Base-by-base conservation (phyloP, 805 yeast species). In the Candida vartiovaarae region DNA sequence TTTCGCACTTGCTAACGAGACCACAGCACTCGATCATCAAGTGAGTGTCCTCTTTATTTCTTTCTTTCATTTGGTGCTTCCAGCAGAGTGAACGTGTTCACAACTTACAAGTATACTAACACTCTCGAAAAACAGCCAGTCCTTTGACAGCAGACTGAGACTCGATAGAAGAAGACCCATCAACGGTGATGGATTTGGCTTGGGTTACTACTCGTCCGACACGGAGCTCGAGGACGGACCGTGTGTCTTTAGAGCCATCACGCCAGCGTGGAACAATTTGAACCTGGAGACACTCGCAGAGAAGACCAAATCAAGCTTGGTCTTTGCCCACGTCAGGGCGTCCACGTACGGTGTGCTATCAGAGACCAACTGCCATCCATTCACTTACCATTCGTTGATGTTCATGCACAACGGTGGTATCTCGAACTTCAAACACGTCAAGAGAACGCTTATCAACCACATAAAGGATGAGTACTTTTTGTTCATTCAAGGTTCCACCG, bases 321-420 rank as follows among this genome's bases (percentile, higher is more conserved):
- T 91, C 2, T 93, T 93, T 68, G 99, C 95, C 3, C 99, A 93
- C 63, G 97, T 93, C 2, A 65, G 99, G 48, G 98, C 99, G 0
- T 85, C 95, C 0, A 93, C 99, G 0, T 87, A 95, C 50, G 99
- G 99, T 38, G 95, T 86, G 1, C 66, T 93, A 27, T 76, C 95
- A 8, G 99, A 93, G 60, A 91, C 97, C 0, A 93, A 93, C 63
- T 93, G 99, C 64, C 99, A 93, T 62, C 99, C 99, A 0, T 93
- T 93, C 64, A 80, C 84, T 3, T 89, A 78, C 60, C 91, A 90
- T 49, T 80, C 80, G 40, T 67, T 91, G 39, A 84, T 91, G 84
- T 93, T 93, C 61, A 93, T 93, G 99, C 99, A 93, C 64, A 93
- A 93, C 64, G 99, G 99, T 29, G 93, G 87, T 0, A 78, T 93